These are phyloP conservation scores for Xerocomellus chrysenteron DNA, from an alignment of 768 basidiomycete genomes.

Conservation along the genomic window DNA sequence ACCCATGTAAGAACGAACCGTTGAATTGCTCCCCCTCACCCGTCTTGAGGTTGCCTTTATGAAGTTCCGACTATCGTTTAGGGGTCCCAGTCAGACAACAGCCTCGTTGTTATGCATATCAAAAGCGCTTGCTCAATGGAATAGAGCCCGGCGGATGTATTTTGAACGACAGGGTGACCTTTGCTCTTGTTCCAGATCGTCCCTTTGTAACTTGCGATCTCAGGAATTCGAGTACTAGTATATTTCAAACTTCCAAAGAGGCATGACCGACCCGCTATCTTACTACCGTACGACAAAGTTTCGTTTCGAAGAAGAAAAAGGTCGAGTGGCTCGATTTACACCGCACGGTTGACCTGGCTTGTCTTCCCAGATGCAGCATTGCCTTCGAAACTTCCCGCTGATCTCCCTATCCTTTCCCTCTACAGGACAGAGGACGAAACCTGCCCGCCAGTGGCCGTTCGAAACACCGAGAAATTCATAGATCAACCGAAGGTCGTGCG, in stretches of 20 bases:
- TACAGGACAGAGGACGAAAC: constrained; percentile 58
- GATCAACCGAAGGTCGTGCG: constrained; percentile 48
- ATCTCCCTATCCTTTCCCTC: constrained; percentile 60
- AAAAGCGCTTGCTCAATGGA: constrained; percentile 2
- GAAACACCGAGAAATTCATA: constrained; percentile 50
- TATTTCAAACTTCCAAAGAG: constrained; percentile 41
- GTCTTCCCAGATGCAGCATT: constrained; percentile 40
- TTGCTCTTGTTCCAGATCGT: background rate
- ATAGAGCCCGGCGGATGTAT: constrained; percentile 10
- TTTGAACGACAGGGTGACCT: constrained; percentile 18
- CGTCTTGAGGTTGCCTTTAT: constrained; percentile 26
- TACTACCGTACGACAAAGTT: constrained; percentile 66
- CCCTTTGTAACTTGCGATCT: constrained; percentile 3
- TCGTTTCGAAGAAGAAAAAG: constrained; percentile 66
- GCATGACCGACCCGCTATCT: constrained; percentile 71
- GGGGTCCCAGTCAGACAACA: background rate
- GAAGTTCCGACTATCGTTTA: constrained; percentile 19
- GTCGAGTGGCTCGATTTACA: constrained; percentile 16
- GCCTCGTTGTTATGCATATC: background rate
- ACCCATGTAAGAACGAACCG: constrained; percentile 42
- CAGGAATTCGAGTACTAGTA: constrained; percentile 64
- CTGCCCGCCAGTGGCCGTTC: constrained; percentile 40
- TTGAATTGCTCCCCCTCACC: constrained; percentile 8
- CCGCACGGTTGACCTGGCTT: background rate
- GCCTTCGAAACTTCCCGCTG: constrained; percentile 39